phyloP scores from a whole-genome alignment of 345 rosid species.

The Gossypium arboreum region DNA sequence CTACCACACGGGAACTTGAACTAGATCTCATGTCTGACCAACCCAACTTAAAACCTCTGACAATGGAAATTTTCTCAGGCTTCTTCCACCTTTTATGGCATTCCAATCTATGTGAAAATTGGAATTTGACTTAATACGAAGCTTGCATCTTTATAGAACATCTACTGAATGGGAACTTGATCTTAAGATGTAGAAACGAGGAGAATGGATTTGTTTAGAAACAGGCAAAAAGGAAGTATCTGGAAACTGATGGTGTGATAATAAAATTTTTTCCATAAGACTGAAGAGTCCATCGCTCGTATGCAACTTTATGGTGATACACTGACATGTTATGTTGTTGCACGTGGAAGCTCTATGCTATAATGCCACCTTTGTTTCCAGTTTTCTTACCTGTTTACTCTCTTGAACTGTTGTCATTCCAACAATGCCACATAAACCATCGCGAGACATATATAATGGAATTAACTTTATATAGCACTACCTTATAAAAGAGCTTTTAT shows the following conservation, averaged over 20 bases:
- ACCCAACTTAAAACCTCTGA: background rate
- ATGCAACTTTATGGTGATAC: background rate
- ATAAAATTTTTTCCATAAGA: background rate
- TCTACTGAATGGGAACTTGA: background rate
- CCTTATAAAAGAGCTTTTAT: background rate
- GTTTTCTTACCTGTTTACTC: background rate
- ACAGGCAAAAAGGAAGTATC: background rate
- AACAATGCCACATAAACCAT: background rate
- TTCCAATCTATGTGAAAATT: background rate
- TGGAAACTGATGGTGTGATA: background rate
- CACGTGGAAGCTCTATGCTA: background rate
- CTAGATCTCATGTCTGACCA: background rate
- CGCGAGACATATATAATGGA: background rate
- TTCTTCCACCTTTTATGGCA: background rate
- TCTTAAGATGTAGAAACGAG: background rate
- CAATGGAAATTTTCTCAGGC: background rate
- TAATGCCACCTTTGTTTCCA: background rate
- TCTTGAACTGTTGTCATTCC: background rate
- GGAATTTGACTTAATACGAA: background rate
- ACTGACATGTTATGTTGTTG: background rate
- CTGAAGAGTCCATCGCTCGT: background rate
- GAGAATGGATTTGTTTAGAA: background rate
- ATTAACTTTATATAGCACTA: background rate
- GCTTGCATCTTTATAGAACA: background rate
- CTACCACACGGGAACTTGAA: background rate